Percentiles rank a stretch among this genome's conserved stretches.
phyloP scores from a whole-genome alignment of 441 rosid species.

The Melastoma candidum region DNA sequence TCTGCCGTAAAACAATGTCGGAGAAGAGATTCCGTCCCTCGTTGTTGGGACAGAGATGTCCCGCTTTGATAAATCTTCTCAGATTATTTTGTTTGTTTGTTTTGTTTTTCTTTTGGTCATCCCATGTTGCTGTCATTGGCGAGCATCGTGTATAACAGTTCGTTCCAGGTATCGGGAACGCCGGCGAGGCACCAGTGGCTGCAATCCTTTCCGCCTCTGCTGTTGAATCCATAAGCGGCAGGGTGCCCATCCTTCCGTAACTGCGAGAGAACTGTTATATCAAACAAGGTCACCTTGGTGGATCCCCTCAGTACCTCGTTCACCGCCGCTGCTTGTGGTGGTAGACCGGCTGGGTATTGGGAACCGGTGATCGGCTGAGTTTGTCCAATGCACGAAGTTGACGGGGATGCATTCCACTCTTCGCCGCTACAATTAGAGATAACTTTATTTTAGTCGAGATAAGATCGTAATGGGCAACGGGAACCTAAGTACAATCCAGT shows the following conservation, averaged over 20 bases:
- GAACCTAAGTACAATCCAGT: no score
- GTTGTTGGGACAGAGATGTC: no score
- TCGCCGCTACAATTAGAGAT: slow-evolving; percentile 15
- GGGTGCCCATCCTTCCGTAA: slow-evolving; percentile 45
- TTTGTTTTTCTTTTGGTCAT: no score
- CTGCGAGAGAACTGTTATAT: slow-evolving; percentile 34
- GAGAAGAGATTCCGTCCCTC: no score
- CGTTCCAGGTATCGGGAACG: slow-evolving; percentile 55
- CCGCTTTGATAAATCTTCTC: no score
- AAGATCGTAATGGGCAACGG: background rate
- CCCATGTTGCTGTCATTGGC: background rate
- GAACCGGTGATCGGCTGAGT: slow-evolving; percentile 21
- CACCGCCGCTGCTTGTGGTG: slow-evolving; percentile 12
- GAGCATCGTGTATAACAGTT: slow-evolving; percentile 31
- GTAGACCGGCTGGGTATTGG: slow-evolving; percentile 19
- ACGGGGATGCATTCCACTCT: slow-evolving; percentile 25
- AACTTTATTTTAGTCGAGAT: background rate
- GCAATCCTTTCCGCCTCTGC: slow-evolving; percentile 31
- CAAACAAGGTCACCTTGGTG: slow-evolving; percentile 28
- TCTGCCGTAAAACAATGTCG: no score
- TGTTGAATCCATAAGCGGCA: slow-evolving; percentile 26
- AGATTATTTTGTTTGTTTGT: no score
- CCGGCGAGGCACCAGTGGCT: slow-evolving; percentile 64
- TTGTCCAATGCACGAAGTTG: slow-evolving; percentile 24
- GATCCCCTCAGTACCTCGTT: slow-evolving; percentile 21